Conservation (phyloP, 768 basidiomycete species). For the Lactarius quietus region DNA sequence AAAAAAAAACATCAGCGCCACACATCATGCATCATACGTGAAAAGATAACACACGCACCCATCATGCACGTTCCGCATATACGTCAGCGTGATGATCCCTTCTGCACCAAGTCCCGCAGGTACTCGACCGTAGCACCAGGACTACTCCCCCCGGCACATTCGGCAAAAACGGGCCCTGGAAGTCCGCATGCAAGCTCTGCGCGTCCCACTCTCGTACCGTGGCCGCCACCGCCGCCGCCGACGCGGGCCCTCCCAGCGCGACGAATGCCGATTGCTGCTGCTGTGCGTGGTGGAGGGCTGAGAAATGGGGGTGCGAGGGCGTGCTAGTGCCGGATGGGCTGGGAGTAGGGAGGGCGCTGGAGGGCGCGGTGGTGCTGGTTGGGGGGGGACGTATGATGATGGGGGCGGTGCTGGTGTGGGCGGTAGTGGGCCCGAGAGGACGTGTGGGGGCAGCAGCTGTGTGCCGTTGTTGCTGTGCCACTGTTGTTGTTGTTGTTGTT, state of each 20-base stretch:
- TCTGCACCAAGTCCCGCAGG: slow-evolving; percentile 74
- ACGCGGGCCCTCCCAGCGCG: neutral
- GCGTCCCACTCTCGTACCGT: slow-evolving; percentile 65
- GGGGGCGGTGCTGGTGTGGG: slow-evolving; percentile 1
- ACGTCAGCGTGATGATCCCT: slow-evolving; percentile 82
- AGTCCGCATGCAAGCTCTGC: slow-evolving; percentile 57
- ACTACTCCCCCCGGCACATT: slow-evolving; percentile 21
- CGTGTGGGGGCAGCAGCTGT: neutral
- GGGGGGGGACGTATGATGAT: neutral
- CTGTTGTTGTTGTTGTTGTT: neutral
- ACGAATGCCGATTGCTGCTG: slow-evolving; percentile 3
- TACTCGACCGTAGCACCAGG: slow-evolving; percentile 72
- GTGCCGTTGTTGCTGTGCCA: too few relatives aligned
- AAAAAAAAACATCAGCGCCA: neutral
- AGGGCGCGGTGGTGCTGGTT: slow-evolving; percentile 16
- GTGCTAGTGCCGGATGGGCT: slow-evolving; percentile 28
- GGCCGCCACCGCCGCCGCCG: slow-evolving; percentile 27
- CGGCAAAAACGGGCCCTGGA: slow-evolving; percentile 12
- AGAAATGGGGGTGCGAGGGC: slow-evolving; percentile 27
- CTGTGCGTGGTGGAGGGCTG: neutral
- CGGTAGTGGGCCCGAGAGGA: neutral
- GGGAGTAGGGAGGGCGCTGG: slow-evolving; percentile 24
- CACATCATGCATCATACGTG: neutral
- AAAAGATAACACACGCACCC: slow-evolving; percentile 50
- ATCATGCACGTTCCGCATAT: slow-evolving; percentile 81